These are phyloP conservation scores for Leccinum truebloodii DNA, from an alignment of 768 basidiomycete genomes.

Conservation along the genomic window DNA sequence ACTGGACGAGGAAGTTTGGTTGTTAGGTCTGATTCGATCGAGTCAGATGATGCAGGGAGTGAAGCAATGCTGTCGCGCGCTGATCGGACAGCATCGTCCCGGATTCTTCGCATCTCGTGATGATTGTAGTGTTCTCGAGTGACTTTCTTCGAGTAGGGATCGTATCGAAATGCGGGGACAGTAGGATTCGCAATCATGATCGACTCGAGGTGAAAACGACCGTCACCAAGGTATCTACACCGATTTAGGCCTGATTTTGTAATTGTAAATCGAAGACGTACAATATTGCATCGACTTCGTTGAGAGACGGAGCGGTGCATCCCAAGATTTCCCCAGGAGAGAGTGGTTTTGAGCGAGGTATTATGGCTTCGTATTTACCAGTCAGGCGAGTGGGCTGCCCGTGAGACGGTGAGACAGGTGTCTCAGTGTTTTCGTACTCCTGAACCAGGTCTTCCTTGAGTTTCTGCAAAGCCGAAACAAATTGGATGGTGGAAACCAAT, in stretches of 20 bases:
- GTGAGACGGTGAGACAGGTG: background rate
- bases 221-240: constrained; percentile 93
- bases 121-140: constrained; percentile 93
- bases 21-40: constrained; percentile 10
- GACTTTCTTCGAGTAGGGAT: constrained; percentile 97
- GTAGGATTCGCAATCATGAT: constrained; percentile 99
- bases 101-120: constrained; percentile 74
- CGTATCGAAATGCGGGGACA: constrained; percentile 95
- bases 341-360: constrained; percentile 88
- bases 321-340: constrained; percentile 97
- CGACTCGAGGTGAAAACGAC: constrained; percentile 96
- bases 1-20: constrained; percentile 16
- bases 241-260: constrained; percentile 6
- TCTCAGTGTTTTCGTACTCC: constrained; percentile 32
- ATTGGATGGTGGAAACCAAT: constrained; percentile 96
- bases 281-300: constrained; percentile 88
- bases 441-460: constrained; percentile 75
- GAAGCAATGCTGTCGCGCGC: constrained; percentile 66
- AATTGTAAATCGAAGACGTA: constrained; percentile 39
- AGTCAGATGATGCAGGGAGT: constrained; percentile 13
- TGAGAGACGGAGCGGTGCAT: constrained; percentile 87
- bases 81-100: constrained; percentile 72
- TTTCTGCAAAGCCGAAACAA: constrained; percentile 87
- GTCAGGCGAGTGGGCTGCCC: constrained; percentile 40
- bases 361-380: constrained; percentile 70